Percentiles rank a stretch among this genome's conserved stretches.
Evolutionary conservation across 2,329 filamentous ascomycete species (phyloP).

Genomic region (Didymella keratinophila): DNA sequence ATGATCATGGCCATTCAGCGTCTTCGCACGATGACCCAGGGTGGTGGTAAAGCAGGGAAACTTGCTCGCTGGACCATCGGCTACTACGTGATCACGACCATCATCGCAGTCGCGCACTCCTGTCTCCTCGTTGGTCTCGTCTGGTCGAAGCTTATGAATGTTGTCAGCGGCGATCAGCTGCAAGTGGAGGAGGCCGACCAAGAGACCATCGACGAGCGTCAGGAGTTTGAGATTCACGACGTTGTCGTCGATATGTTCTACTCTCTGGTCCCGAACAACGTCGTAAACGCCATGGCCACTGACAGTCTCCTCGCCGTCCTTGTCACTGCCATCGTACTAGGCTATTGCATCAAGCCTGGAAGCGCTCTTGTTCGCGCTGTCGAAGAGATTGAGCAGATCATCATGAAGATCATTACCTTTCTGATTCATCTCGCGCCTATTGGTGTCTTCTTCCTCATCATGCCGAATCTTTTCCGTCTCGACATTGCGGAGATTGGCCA

Average conservation of each 20-base stretch:
- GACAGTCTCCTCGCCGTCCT: constrained; percentile 59
- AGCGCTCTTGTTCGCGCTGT: constrained; percentile 55
- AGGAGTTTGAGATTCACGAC: constrained; percentile 49
- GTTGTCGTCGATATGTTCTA: constrained; percentile 60
- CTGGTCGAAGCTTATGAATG: constrained; percentile 58
- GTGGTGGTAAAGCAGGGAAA: constrained; percentile 49
- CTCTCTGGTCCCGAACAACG: constrained; percentile 60
- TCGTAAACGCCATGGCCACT: constrained; percentile 57
- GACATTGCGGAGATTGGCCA: constrained; percentile 58
- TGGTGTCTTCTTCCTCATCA: constrained; percentile 63
- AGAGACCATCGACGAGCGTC: constrained; percentile 47
- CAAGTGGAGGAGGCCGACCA: constrained; percentile 41
- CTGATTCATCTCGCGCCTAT: constrained; percentile 61
- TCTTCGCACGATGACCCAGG: constrained; percentile 57
- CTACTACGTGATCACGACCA: constrained; percentile 61
- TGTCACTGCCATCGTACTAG: constrained; percentile 58
- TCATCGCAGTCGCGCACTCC: constrained; percentile 59
- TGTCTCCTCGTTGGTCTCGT: constrained; percentile 58
- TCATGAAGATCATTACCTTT: constrained; percentile 57
- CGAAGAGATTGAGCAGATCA: constrained; percentile 59
- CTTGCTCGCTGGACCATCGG: constrained; percentile 60
- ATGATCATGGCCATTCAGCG: constrained; percentile 62
- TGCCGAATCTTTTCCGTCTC: constrained; percentile 61
- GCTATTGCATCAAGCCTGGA: constrained; percentile 55
- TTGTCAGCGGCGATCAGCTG: constrained; percentile 48